These are phyloP conservation scores for Saccharomyces cerevisiae DNA, from an alignment of 805 yeast genomes.

Conservation along the genomic window DNA sequence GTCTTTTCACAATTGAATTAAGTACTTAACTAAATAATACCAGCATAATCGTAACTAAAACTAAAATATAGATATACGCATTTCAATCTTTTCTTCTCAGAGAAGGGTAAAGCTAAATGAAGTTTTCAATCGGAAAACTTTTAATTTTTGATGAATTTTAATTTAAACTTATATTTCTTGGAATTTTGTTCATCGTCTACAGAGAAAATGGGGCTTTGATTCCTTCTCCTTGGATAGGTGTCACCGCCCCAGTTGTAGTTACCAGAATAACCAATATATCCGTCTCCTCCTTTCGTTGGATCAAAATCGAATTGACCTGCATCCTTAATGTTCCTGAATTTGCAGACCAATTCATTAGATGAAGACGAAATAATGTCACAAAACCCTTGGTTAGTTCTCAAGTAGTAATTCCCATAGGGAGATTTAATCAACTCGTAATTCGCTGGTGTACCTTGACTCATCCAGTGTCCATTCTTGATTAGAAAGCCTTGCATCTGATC, in stretches of 20 bases:
- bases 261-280: conserved; percentile 54
- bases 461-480: conserved; percentile 83
- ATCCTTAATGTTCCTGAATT: conserved; percentile 19
- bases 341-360: conserved; percentile 30
- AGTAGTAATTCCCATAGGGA: conserved; percentile 63
- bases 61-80: conserved; percentile 1
- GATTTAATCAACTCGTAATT: conserved; percentile 51
- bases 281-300: conserved; percentile 30
- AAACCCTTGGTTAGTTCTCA: conserved; percentile 63
- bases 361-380: conserved; percentile 42
- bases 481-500: conserved; percentile 38
- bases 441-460: conserved; percentile 75
- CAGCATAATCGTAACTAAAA: not conserved
- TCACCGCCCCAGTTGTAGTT: conserved; percentile 51
- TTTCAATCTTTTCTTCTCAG: not conserved
- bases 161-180: conserved; percentile 30
- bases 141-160: conserved; percentile 26
- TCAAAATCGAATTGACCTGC: conserved; percentile 52
- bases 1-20: not conserved
- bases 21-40: not conserved
- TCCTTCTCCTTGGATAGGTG: conserved; percentile 35
- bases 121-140: not conserved
- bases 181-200: conserved; percentile 29
- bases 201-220: conserved; percentile 43
- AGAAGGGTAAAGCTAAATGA: not conserved